Evolutionary conservation across 352 stramenopile species (phyloP), one percentile per base, ranked within the genome.

Genomic region (Phytophthora aleatoria): DNA sequence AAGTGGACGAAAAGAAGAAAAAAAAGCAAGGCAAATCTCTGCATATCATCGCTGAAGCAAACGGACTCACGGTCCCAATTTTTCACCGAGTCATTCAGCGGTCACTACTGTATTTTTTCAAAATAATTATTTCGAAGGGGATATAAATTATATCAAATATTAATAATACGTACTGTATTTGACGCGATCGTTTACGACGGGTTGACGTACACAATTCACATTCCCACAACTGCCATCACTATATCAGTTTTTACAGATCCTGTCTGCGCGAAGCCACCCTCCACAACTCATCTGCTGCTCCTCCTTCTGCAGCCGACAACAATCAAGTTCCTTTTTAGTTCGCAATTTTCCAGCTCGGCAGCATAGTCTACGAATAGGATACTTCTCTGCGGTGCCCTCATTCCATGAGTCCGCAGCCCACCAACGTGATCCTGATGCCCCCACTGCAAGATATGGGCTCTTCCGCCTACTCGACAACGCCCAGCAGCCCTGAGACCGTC

Each of bases 281-380:
- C 60, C 50, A 33, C 41, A 43, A 48, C 31, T 66, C 50, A 53
- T 53, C 43, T 15, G 44, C 33, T 38, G 7, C 33, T 33, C 11
- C 24, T 39, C 50, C 53, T 15, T 27, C 8, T 7, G 53, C 44
- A 54, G 33, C 45, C 41, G 30, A 33, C 50, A 66, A 67, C 59
- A 67, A 61, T 66, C 58, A 61, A 66, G 58, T 61, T 20, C 16
- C 15, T 10, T 15, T 54, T 51, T 69, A 64, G 54, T 69, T 69
- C 24, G 39, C 53, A 60, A 60, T 64, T 59, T 64, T 26, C 54
- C 54, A 53, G 51, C 52, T 49, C n/a, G 9, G n/a, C 16, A 3
- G 12, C 38, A 41, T 9, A 31, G 5, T 28, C 28, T 10, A 36
- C 35, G 33, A 5, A 28, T 7, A 26, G 31, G 12, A 13, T 57